Base-by-base conservation (phyloP, 805 yeast genomes). In the Ogataea allantospora region DNA sequence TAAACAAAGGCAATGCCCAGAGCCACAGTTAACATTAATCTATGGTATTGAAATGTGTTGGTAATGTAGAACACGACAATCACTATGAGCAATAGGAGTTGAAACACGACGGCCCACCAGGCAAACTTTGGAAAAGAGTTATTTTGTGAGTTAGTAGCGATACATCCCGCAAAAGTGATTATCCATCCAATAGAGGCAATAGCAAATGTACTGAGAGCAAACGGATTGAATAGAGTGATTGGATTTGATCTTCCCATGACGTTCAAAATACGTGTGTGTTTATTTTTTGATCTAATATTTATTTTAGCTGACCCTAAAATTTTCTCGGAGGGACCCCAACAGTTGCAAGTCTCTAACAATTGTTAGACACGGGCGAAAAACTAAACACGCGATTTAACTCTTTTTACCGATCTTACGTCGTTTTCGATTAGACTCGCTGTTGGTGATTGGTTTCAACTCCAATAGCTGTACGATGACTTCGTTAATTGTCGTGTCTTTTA, bases 101-200 rank as follows among this genome's bases (percentile, higher is more conserved):
- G 80, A 56, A 78, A 93, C 2, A 84, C 89, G 5, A 93, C 61
- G 1, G 95, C 95, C 99, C 99, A 93, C 99, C 99, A 91, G 4
- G 93, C 77, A 62, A 91, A 84, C 47, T 78, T 76, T 1, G 97
- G 96, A 56, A 83, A 87, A 5, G 62, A 48, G 11, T 63, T 20
- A 6, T 49, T 29, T 14, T 46, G 60, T 13, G 60, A 57, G 12
- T 68, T 69, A 6, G 78, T 58, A 1, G 84, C 79, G 13, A 85
- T 78, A 11, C 95, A 85, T 2, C 97, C 97, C 2, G 83, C 95
- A 38, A 93, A 71, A 7, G 95, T 86, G 34, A 93, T 76, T 42
- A 88, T 68, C 98, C 98, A 91, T 11, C 95, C 77, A 17, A 88
- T 70, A 3, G 72, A 47, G 1, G 88, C 83, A 35, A 89, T 77